Evolutionary conservation across 768 basidiomycete genomes (phyloP), one percentile per base, ranked within the genome.

Genomic region (Leucosporidium creatinivorum): DNA sequence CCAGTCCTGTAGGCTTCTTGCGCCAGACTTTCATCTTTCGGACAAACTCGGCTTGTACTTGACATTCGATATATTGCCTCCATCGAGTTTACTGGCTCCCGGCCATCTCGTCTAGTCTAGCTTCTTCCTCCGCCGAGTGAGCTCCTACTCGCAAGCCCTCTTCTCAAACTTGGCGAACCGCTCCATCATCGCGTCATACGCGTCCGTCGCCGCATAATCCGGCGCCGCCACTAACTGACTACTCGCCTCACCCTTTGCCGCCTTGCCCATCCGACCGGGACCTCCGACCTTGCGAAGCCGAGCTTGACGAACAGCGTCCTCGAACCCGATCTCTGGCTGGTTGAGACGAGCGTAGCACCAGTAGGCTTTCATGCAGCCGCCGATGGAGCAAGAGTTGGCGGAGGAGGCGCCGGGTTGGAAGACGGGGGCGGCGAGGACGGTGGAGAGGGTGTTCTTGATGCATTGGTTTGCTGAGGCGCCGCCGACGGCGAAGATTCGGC

Each of bases 401-500:
- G 64, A 36, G 62, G 58, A 73, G 39, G 75, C 75, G 10, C 74
- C 73, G 48, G 74, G 73, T 58, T 75, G 74, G 65, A 73, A 75
- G 10, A 79, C 71, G 9, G 74, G 73, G 1, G 73, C 72, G 39
- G 58, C 54, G 28, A 79, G 67, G 21, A 77, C 68, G 50, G 75
- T 75, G 9, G 77, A 71, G 59, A 77, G 72, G 12, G 77, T 61
- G 18, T 69, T 66, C 1, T 77, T 60, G 60, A 79, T 75, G 15
- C 73, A 76, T 15, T 58, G 44, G 54, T 79, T 79, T 0, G 70
- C 73, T 5, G 74, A 67, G 0, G 77, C 76, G 1, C 78, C 78
- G 13, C 78, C 78, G 1, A 78, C 76, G 9, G 77, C 78, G 62
- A 75, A 77, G n/a, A 79, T 73, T 36, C 73, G 52, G 2, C 69